A percentile compares a stretch with the other conserved stretches of the same genome.
phyloP scores from a whole-genome alignment of 805 yeast genomes.

The Kluyveromyces lactis region DNA sequence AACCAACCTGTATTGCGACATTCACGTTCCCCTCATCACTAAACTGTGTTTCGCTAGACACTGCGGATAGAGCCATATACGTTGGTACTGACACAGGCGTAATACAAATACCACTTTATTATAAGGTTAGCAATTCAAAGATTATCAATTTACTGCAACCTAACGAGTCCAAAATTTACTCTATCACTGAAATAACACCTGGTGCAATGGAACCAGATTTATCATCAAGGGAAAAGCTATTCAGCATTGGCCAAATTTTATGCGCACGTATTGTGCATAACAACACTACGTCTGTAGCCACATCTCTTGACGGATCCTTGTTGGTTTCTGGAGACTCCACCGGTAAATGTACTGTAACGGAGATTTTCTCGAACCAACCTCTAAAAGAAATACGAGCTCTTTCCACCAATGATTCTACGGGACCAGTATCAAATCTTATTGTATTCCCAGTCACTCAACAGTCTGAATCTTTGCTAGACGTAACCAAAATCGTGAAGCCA shows the following conservation, averaged over 20 bases:
- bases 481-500: not conserved
- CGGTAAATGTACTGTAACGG: conserved; percentile 66
- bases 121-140: conserved; percentile 27
- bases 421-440: conserved; percentile 23
- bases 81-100: conserved; percentile 60
- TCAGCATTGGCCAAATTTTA: conserved; percentile 21
- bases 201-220: conserved; percentile 25
- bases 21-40: conserved; percentile 59
- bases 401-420: conserved; percentile 17
- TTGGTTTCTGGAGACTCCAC: conserved; percentile 62
- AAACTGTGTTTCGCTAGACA: conserved; percentile 56
- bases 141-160: conserved; percentile 41
- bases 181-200: conserved; percentile 37
- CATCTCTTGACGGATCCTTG: conserved; percentile 69
- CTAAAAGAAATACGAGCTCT: conserved; percentile 40
- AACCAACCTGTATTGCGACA: conserved; percentile 47
- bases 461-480: conserved; percentile 5
- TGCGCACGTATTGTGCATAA: conserved; percentile 19
- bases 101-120: conserved; percentile 19
- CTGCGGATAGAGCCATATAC: conserved; percentile 68
- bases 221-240: conserved; percentile 12
- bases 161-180: conserved; percentile 25
- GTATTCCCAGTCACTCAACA: conserved; percentile 7
- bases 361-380: conserved; percentile 61
- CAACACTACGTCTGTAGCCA: conserved; percentile 42